phyloP scores from a whole-genome alignment of 177 flowering plant species.

The Telopea speciosissima region DNA sequence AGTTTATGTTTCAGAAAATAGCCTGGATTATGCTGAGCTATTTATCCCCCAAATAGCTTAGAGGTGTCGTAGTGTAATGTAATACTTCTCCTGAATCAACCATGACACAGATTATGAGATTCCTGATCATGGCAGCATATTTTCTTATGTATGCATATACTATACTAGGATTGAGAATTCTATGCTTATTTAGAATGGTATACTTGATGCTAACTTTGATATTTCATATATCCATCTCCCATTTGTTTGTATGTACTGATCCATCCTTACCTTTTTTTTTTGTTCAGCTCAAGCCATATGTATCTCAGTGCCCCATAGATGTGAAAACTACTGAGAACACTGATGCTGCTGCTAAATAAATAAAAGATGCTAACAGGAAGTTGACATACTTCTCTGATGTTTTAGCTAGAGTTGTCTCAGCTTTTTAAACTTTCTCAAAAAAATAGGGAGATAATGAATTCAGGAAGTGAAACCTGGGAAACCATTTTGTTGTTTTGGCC shows the following conservation, averaged over 20 bases:
- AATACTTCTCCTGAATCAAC: no score
- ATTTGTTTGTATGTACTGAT: not conserved
- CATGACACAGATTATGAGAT: no score
- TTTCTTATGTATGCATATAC: not conserved
- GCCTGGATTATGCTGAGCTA: no score
- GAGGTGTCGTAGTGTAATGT: no score
- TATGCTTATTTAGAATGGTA: not conserved
- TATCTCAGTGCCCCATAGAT: constrained; percentile 46
- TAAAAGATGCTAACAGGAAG: not conserved
- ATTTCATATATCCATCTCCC: not conserved
- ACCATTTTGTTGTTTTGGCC: not conserved
- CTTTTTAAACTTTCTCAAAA: not conserved
- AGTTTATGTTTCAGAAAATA: no score
- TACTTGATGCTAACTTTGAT: not conserved
- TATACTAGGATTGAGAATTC: not conserved
- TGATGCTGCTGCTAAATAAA: constrained; percentile 20
- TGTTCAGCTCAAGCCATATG: constrained; percentile 64
- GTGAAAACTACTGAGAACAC: constrained; percentile 30
- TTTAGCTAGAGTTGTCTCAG: not conserved
- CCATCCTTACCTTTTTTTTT: not conserved
- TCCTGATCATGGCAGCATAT: no score
- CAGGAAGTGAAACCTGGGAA: not conserved
- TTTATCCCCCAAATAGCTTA: no score
- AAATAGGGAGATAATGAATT: not conserved
- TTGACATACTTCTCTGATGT: not conserved